These are phyloP conservation scores for Ophiocordyceps camponoti-leonardi DNA, from an alignment of 2,329 filamentous ascomycete species.

Conservation along the genomic window DNA sequence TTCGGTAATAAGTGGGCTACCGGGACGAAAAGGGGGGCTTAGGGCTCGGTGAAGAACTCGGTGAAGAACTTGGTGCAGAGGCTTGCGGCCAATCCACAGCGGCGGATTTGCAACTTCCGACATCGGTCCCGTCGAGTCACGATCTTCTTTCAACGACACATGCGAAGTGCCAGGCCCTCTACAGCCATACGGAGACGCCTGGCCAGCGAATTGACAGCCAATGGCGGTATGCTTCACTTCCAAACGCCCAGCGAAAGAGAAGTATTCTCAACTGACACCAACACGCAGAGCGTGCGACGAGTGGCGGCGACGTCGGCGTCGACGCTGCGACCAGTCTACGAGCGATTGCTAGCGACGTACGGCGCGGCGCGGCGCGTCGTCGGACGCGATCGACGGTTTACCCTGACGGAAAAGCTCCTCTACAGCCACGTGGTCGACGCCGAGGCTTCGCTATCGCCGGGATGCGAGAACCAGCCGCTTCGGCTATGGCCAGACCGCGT, in stretches of 20 bases:
- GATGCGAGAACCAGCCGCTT: slow-evolving; percentile 71
- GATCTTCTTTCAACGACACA: slow-evolving; percentile 9
- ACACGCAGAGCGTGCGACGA: background rate
- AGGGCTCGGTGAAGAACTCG: background rate
- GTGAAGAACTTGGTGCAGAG: background rate
- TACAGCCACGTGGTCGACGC: slow-evolving; percentile 87
- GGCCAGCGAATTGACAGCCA: background rate
- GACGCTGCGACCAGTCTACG: slow-evolving; percentile 52
- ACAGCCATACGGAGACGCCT: background rate
- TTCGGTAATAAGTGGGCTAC: no score
- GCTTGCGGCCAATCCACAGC: background rate
- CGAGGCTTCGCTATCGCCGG: slow-evolving; percentile 70
- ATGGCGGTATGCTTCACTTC: background rate
- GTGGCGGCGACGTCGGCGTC: slow-evolving; percentile 16
- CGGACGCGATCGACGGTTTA: slow-evolving; percentile 44
- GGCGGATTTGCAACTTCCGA: background rate
- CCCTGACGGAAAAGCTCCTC: slow-evolving; percentile 92
- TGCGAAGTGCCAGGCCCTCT: slow-evolving; percentile 8
- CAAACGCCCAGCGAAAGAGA: background rate
- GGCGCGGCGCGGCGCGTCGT: slow-evolving; percentile 59
- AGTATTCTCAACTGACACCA: background rate
- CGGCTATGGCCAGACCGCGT: slow-evolving; percentile 95
- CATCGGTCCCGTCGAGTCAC: background rate
- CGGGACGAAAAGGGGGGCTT: background rate
- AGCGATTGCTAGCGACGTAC: slow-evolving; percentile 63